Evolutionary conservation across 2,329 filamentous ascomycete species (phyloP).

Genomic region (Botrytis fabae): DNA sequence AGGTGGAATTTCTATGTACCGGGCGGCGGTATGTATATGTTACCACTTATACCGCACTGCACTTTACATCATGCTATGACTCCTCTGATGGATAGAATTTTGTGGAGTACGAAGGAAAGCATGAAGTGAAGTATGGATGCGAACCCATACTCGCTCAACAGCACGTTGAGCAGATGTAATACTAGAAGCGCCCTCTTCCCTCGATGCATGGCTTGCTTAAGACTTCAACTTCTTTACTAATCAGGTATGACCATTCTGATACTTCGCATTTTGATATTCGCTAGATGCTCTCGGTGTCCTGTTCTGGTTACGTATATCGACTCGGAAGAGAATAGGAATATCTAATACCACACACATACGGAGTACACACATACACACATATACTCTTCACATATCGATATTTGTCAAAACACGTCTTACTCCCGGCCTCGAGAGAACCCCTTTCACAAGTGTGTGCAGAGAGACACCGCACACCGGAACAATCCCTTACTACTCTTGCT

Average conservation of each 20-base stretch:
- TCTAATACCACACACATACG: not conserved
- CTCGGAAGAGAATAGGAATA: not conserved
- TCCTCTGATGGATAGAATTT: not conserved
- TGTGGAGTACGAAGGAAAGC: not conserved
- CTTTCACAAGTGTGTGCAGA: not conserved
- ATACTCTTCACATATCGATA: not conserved
- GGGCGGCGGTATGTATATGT: not conserved
- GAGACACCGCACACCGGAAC: not conserved
- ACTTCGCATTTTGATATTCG: not conserved
- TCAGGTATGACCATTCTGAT: not conserved
- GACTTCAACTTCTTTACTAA: not conserved
- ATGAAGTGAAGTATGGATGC: slow-evolving; percentile 1
- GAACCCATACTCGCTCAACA: not conserved
- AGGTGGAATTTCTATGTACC: not conserved
- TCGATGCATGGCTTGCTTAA: not conserved
- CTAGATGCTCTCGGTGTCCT: not conserved
- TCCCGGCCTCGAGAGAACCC: too few species aligned
- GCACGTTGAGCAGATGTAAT: not conserved
- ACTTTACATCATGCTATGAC: not conserved
- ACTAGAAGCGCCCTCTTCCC: not conserved
- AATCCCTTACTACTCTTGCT: not conserved
- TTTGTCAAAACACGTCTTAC: not conserved
- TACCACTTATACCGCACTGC: not conserved
- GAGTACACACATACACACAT: not conserved
- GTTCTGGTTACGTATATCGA: not conserved